Percentiles rank a stretch among this genome's conserved stretches.
These are phyloP conservation scores for Candida insectalens DNA, from an alignment of 805 yeast species.

Conservation along the genomic window DNA sequence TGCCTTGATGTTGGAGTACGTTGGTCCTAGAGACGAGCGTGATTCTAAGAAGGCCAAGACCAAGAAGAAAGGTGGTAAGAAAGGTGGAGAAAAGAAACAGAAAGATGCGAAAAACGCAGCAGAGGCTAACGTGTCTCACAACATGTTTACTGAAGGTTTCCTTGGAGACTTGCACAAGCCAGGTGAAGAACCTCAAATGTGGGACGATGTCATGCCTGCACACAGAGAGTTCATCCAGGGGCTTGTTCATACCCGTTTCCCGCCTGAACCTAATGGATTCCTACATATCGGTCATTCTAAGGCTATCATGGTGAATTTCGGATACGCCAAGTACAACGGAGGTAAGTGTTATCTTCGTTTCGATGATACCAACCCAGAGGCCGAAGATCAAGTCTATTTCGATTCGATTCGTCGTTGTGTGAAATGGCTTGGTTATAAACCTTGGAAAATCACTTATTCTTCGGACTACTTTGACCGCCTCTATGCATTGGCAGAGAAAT, in stretches of 20 bases:
- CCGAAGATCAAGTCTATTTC: conserved; percentile 90
- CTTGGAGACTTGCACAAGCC: conserved; percentile 91
- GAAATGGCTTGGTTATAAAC: conserved; percentile 88
- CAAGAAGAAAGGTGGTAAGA: conserved; percentile 31
- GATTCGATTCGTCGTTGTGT: conserved; percentile 77
- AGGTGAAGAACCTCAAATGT: conserved; percentile 89
- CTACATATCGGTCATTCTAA: conserved; percentile 96
- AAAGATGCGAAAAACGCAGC: conserved; percentile 7
- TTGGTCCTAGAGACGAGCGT: conserved; percentile 96
- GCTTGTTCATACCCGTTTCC: conserved; percentile 86
- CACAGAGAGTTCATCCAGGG: conserved; percentile 77
- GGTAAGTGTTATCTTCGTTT: conserved; percentile 90
- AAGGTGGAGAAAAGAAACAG: conserved; percentile 2
- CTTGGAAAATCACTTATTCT: conserved; percentile 92
- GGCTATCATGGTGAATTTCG: conserved; percentile 96
- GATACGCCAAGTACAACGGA: conserved; percentile 80
- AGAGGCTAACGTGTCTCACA: conserved; percentile 29
- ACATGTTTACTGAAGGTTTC: conserved; percentile 94
- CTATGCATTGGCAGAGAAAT: conserved; percentile 78
- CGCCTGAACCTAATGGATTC: conserved; percentile 98
- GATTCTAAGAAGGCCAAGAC: conserved; percentile 75
- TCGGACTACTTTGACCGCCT: conserved; percentile 89
- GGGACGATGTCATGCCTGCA: conserved; percentile 72
- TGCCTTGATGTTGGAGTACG: conserved; percentile 51
- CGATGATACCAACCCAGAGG: conserved; percentile 98